phyloP scores from a whole-genome alignment of 2,329 filamentous ascomycete species.

The Diaporthe citri region DNA sequence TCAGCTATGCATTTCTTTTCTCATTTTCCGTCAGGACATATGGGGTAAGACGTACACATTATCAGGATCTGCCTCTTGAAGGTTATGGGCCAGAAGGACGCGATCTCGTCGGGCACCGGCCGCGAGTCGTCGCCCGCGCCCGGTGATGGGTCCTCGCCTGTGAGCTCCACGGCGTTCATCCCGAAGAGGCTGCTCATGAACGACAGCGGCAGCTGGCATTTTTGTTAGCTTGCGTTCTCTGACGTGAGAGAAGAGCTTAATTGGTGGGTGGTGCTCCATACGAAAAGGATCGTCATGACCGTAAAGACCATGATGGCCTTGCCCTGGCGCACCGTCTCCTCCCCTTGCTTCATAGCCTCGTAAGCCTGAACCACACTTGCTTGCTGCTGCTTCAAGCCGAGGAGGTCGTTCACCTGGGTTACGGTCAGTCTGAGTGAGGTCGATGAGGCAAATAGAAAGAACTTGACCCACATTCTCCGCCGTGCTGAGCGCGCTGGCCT shows the following conservation, averaged over 20 bases:
- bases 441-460: neutral
- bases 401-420: constrained; percentile 52
- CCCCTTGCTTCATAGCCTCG: constrained; percentile 8
- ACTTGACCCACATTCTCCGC: constrained; percentile 47
- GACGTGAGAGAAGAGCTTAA: neutral
- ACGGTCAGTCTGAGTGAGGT: neutral
- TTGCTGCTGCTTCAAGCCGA: constrained; percentile 60
- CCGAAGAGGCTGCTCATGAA: constrained; percentile 55
- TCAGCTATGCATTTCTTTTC: neutral
- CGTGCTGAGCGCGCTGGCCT: constrained; percentile 49
- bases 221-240: neutral
- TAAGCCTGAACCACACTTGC: constrained; percentile 44
- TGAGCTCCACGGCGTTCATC: constrained; percentile 51
- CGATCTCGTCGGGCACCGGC: constrained; percentile 29
- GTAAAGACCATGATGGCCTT: constrained; percentile 36
- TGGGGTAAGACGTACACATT: constrained; percentile 29
- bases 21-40: neutral
- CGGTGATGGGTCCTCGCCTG: constrained; percentile 10
- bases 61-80: constrained; percentile 38
- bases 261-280: constrained; percentile 39
- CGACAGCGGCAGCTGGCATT: constrained; percentile 49
- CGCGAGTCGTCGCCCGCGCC: constrained; percentile 6
- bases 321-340: constrained; percentile 31
- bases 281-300: constrained; percentile 42
- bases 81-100: constrained; percentile 33